phyloP scores from a whole-genome alignment of 345 rosid species.

The Linum trigynum region DNA sequence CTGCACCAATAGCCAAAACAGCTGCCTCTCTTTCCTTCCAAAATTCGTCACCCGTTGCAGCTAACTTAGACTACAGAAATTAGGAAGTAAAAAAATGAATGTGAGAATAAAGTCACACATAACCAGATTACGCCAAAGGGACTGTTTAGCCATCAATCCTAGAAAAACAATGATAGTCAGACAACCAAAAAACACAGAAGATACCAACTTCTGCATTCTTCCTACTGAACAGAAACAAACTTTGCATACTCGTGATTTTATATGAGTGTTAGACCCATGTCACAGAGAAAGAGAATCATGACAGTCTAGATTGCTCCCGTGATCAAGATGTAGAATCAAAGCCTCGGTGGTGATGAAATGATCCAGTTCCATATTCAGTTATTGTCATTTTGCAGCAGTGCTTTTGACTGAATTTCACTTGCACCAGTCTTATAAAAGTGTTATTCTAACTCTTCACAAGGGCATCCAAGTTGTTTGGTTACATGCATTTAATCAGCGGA shows the following conservation, averaged over 20 bases:
- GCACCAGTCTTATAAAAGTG: background rate
- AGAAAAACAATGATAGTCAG: too few relatives aligned
- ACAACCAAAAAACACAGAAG: background rate
- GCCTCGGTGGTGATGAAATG: background rate
- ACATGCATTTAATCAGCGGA: too few relatives aligned
- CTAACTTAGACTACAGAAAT: conserved; percentile 53
- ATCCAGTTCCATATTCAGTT: background rate
- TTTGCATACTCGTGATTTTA: background rate
- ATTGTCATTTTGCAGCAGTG: background rate
- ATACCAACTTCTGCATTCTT: background rate
- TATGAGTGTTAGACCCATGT: background rate
- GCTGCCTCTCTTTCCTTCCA: conserved; percentile 99
- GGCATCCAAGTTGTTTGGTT: background rate
- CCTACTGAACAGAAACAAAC: background rate
- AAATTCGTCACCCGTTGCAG: conserved; percentile 62
- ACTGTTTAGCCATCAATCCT: background rate
- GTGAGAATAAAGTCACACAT: too few relatives aligned
- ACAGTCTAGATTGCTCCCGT: background rate
- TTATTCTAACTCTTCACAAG: background rate
- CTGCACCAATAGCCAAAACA: conserved; percentile 91
- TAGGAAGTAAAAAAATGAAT: too few relatives aligned
- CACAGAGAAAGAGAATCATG: background rate
- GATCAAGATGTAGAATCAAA: background rate
- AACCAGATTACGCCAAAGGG: background rate
- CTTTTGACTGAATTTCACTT: background rate